Conservation (phyloP, 768 basidiomycete genomes). For the Boletus patriciae region DNA sequence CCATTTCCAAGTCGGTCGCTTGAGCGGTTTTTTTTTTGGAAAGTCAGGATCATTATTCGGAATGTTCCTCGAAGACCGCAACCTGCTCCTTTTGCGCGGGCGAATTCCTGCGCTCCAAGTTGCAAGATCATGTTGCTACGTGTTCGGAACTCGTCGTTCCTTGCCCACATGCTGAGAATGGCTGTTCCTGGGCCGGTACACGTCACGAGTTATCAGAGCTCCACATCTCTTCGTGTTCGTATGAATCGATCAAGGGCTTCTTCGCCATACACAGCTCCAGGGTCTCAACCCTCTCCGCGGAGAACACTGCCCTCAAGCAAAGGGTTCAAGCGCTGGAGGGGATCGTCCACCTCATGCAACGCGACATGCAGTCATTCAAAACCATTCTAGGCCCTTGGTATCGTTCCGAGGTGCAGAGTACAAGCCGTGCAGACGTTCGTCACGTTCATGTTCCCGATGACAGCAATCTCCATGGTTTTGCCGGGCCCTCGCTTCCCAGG, state of each 20-base stretch:
- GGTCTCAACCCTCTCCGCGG: slow-evolving; percentile 49
- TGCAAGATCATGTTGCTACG: slow-evolving; percentile 34
- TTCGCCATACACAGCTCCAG: slow-evolving; percentile 44
- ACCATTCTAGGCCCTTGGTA: slow-evolving; percentile 69
- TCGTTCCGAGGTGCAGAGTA: slow-evolving; percentile 35
- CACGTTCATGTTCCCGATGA: slow-evolving; percentile 13
- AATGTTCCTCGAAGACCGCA: slow-evolving; percentile 39
- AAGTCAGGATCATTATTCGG: slow-evolving; percentile 39
- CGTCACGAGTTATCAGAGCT: slow-evolving; percentile 34
- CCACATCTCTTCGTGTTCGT: slow-evolving; percentile 51
- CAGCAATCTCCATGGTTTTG: slow-evolving; percentile 4
- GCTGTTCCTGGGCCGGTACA: slow-evolving; percentile 56
- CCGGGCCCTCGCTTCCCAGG: slow-evolving; percentile 24
- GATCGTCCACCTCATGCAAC: slow-evolving; percentile 47
- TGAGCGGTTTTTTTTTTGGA: slow-evolving; percentile 2
- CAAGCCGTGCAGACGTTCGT: slow-evolving; percentile 14
- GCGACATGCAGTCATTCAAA: slow-evolving; percentile 57
- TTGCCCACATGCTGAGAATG: slow-evolving; percentile 49
- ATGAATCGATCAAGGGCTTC: slow-evolving; percentile 62
- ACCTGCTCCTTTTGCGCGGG: slow-evolving; percentile 43
- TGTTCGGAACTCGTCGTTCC: slow-evolving; percentile 42
- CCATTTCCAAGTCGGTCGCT: neutral
- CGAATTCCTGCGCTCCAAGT: slow-evolving; percentile 36
- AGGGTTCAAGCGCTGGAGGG: slow-evolving; percentile 61
- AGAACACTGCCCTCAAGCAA: slow-evolving; percentile 64